Percentiles rank a stretch among this genome's conserved stretches.
phyloP scores from a whole-genome alignment of 176 grass and related monocot species.

The Microstegium vimineum region DNA sequence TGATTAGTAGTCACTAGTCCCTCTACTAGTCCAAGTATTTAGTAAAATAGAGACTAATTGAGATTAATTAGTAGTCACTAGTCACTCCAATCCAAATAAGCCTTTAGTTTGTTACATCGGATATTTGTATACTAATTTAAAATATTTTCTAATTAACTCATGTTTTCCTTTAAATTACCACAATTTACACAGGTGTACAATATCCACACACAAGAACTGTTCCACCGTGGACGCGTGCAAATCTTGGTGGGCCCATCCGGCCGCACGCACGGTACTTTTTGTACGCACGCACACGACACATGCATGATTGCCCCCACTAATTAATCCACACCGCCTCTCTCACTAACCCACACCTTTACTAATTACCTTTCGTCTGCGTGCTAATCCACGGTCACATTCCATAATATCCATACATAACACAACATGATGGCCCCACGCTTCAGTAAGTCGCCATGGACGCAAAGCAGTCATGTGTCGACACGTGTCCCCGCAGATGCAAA shows the following conservation, averaged over 20 bases:
- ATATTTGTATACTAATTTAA: too few relatives aligned
- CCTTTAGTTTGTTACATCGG: too few relatives aligned
- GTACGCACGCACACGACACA: background rate
- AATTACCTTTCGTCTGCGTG: background rate
- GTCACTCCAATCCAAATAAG: too few relatives aligned
- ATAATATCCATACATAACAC: background rate
- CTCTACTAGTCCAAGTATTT: too few relatives aligned
- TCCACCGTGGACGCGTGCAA: background rate
- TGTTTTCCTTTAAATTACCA: too few relatives aligned
- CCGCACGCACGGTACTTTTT: conserved; percentile 12
- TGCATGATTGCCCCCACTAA: conserved; percentile 14
- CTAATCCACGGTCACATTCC: background rate
- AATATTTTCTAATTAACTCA: too few relatives aligned
- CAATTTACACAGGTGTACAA: background rate
- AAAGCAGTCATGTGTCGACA: background rate
- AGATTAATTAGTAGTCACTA: too few relatives aligned
- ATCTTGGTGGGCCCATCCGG: background rate
- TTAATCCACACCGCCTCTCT: background rate
- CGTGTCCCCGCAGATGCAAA: background rate
- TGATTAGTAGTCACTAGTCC: too few relatives aligned
- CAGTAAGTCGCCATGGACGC: background rate
- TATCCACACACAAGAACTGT: background rate
- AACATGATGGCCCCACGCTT: background rate
- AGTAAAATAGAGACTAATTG: too few relatives aligned
- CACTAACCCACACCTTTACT: background rate